Conservation (phyloP, 768 basidiomycete genomes). For the Rhizopogon sp. region DNA sequence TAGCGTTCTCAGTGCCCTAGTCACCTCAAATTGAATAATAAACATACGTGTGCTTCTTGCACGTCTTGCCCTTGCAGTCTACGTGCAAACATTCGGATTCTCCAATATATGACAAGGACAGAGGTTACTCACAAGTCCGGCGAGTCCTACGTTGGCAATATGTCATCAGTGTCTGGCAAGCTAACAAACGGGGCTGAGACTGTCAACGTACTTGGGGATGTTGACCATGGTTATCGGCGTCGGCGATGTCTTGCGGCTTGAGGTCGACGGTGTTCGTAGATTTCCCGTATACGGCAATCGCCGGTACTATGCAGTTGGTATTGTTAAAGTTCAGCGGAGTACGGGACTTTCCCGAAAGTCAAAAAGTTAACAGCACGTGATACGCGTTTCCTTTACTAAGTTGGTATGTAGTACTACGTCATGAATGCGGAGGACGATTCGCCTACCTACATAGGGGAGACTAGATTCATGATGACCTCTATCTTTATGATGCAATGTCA, state of each 20-base stretch:
- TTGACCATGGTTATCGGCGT: conserved; percentile 71
- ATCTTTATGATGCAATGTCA: neutral
- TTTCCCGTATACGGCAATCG: conserved; percentile 19
- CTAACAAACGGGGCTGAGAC: neutral
- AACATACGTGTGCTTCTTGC: conserved; percentile 94
- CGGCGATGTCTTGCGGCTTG: conserved; percentile 10
- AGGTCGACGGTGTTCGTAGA: conserved; percentile 6
- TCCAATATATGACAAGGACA: conserved; percentile 1
- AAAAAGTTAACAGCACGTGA: neutral
- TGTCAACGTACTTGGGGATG: conserved; percentile 77
- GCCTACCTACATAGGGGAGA: too few relatives aligned
- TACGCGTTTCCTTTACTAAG: neutral
- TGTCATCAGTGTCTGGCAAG: conserved; percentile 9
- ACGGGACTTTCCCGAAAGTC: neutral
- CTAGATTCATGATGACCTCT: neutral
- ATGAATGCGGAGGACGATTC: too few relatives aligned
- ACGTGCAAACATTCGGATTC: neutral
- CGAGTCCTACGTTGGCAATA: conserved; percentile 61
- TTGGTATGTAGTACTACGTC: too few relatives aligned
- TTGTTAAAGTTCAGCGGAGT: conserved; percentile 10
- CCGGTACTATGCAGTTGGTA: conserved; percentile 22
- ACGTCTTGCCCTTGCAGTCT: conserved; percentile 96
- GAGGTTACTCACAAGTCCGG: conserved; percentile 76
- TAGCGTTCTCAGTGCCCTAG: conserved; percentile 1
- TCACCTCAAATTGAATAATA: neutral